Conservation (phyloP, 371 early-diverging fungal species). For the Circinella umbellata region DNA sequence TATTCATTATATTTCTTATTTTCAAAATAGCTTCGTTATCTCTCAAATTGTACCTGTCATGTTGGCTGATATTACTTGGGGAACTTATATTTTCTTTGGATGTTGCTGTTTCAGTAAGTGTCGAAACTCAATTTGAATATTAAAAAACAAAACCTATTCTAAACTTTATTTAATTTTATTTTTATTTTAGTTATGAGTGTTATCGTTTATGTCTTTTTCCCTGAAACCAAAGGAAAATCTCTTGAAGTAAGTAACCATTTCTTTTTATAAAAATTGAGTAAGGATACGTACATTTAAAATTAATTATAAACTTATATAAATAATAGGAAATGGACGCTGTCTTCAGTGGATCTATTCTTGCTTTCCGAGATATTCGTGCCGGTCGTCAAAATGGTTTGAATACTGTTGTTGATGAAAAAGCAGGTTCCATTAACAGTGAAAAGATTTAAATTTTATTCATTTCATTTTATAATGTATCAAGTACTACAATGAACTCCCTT, state of each 20-base stretch:
- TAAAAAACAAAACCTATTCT: neutral
- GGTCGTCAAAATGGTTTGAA: neutral
- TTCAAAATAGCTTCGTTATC: slow-evolving; percentile 33
- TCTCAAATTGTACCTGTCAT: slow-evolving; percentile 50
- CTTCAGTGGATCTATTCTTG: slow-evolving; percentile 20
- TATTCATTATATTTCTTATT: no score
- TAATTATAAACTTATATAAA: no score
- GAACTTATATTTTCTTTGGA: slow-evolving; percentile 67
- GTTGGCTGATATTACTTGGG: slow-evolving; percentile 50
- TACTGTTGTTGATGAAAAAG: neutral
- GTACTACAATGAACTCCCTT: no score
- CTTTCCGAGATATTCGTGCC: neutral
- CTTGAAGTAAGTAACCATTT: slow-evolving; percentile 56
- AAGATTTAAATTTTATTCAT: neutral
- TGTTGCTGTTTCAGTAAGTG: slow-evolving; percentile 38
- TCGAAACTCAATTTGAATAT: no score
- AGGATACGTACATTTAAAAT: no score
- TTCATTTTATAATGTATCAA: no score
- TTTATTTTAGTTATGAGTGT: slow-evolving; percentile 8
- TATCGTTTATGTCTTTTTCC: slow-evolving; percentile 55
- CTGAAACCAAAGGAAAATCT: slow-evolving; percentile 78
- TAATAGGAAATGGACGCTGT: slow-evolving; percentile 39
- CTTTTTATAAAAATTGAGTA: no score
- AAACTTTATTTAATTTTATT: no score
- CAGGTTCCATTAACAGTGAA: neutral